Conservation (phyloP, 2,329 filamentous ascomycete genomes). For the Camptophora hylomeconis region DNA sequence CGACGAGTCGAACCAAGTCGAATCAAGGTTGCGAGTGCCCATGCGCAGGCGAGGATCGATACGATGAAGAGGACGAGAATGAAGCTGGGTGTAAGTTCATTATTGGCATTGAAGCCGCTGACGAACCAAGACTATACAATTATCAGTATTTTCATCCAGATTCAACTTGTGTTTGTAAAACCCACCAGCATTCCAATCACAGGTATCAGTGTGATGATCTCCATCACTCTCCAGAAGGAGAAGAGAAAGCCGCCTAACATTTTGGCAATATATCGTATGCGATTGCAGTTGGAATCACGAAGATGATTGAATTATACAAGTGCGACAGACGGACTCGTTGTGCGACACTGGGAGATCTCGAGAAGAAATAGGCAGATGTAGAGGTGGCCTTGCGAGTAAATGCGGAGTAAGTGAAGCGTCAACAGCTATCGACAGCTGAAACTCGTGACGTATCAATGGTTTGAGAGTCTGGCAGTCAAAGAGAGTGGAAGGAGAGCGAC, state of each 20-base stretch:
- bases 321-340: neutral
- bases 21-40: conserved; percentile 48
- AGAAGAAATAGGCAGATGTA: neutral
- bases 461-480: too few relatives aligned
- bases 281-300: conserved; percentile 2
- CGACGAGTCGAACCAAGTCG: conserved; percentile 46
- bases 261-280: conserved; percentile 18
- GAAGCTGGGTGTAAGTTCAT: conserved; percentile 45
- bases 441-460: too few relatives aligned
- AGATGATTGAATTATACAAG: neutral
- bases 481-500: too few relatives aligned
- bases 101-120: conserved; percentile 42
- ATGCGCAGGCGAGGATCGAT: conserved; percentile 46
- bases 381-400: conserved; percentile 2
- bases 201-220: conserved; percentile 50
- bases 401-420: neutral
- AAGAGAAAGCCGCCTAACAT: conserved; percentile 46
- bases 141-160: conserved; percentile 5
- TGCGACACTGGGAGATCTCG: neutral
- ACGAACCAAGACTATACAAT: conserved; percentile 43
- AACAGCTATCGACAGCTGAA: conserved; percentile 1
- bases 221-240: conserved; percentile 46
- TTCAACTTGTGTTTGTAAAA: conserved; percentile 1
- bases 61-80: conserved; percentile 54
- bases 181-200: conserved; percentile 48